Evolutionary conservation across 371 early-diverging fungal genomes (phyloP).

Genomic region (Mortierella sp.): DNA sequence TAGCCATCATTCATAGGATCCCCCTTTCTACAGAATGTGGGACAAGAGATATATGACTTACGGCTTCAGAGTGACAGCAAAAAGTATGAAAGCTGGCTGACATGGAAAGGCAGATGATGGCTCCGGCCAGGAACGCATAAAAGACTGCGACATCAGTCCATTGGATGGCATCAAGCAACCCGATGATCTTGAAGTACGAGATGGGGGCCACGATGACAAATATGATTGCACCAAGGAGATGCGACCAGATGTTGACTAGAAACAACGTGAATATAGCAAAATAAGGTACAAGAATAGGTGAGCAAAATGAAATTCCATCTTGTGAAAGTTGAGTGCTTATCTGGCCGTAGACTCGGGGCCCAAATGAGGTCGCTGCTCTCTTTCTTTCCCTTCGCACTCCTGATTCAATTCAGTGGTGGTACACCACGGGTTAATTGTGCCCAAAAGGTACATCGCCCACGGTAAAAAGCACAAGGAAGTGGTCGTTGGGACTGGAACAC

Average conservation of each 20-base stretch:
- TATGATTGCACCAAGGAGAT: constrained; percentile 80
- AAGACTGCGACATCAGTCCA: constrained; percentile 77
- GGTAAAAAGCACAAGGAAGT: constrained; percentile 7
- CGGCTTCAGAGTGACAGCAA: constrained; percentile 84
- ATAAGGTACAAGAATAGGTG: constrained; percentile 4
- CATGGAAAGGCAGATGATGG: constrained; percentile 84
- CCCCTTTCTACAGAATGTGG: constrained; percentile 18
- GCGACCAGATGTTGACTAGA: constrained; percentile 89
- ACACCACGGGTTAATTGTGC: neutral
- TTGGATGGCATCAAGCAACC: constrained; percentile 62
- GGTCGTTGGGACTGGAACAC: neutral
- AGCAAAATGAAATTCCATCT: neutral
- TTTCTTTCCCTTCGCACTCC: neutral
- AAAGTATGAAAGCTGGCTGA: constrained; percentile 91
- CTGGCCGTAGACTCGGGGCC: neutral
- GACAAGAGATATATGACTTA: constrained; percentile 6
- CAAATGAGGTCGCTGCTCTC: neutral
- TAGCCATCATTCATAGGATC: too few relatives aligned
- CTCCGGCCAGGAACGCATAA: constrained; percentile 78
- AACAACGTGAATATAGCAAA: constrained; percentile 7
- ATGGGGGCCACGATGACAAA: constrained; percentile 74
- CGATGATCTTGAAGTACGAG: constrained; percentile 64
- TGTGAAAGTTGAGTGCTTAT: neutral
- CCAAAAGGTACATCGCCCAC: neutral
- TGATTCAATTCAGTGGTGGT: neutral